Evolutionary conservation across 2,329 filamentous ascomycete genomes (phyloP), one percentile per base, ranked within the genome.

Genomic region (Apiospora saccharicola): DNA sequence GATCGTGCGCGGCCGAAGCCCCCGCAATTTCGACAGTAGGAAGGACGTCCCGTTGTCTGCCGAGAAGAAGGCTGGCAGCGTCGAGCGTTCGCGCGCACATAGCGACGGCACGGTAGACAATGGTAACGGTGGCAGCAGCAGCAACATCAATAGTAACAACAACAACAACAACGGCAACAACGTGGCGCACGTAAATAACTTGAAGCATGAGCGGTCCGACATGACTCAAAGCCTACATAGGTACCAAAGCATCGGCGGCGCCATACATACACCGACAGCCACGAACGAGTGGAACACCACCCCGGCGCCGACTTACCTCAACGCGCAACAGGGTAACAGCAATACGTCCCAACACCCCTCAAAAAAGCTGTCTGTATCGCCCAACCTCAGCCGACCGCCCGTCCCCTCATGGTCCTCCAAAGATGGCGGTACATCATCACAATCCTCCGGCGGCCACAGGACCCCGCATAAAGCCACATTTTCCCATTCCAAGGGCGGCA

Each of bases 1-100:
- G 72, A 98, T 98, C 76, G 96, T 98, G 47, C 92, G 96, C 72
- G 96, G 96, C 46, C 90, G 96, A 72, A 98, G 95, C 80, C 96
- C 96, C 0, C 89, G 96, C 71, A 98, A 98, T 79, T 98, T 98
- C 81, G 95, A 98, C 79, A 95, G 93, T 71, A 90, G 94, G 73
- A 97, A 96, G 44, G 80, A 86, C 34, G 82, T 86, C 3, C 83
- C 83, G 10, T 83, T 87, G 14, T 85, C 88, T 61, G 84, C 86
- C 1, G 85, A 85, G 8, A 84, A 81, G 72, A 83, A 86, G 70
- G 73, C 81, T 2, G 86, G 86, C 26, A 87, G 86, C 5, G 80
- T 82, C 30, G 87, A 88, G 73, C 83, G 85, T 73, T 84, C 84
- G 76, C 81, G 79, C 37, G 86, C 85, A 12, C 75, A 84, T 78